These are phyloP conservation scores for Passalora sequoiae DNA, from an alignment of 2,329 filamentous ascomycete species.

Conservation along the genomic window DNA sequence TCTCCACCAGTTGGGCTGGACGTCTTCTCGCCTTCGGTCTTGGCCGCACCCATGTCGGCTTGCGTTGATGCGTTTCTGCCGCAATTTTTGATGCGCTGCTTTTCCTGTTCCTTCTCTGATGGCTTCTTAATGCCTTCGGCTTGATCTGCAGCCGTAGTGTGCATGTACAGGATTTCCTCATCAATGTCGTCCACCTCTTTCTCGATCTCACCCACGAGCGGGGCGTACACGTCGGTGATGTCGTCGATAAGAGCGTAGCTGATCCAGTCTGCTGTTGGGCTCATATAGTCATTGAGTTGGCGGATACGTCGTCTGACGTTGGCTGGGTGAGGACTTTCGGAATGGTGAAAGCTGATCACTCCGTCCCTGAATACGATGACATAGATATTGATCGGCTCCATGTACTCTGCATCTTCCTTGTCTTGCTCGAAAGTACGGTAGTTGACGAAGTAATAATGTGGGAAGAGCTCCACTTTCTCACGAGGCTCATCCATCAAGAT, in stretches of 20 bases:
- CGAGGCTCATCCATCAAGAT: constrained; percentile 96
- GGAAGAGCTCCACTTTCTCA: constrained; percentile 96
- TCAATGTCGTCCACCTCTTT: constrained; percentile 97
- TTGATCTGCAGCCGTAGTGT: constrained; percentile 50
- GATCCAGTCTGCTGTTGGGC: constrained; percentile 94
- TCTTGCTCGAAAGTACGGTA: constrained; percentile 98
- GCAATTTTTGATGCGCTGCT: constrained; percentile 9
- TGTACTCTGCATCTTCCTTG: constrained; percentile 76
- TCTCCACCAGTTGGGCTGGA: constrained; percentile 54
- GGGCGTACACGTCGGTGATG: constrained; percentile 93
- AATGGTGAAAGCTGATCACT: constrained; percentile 94
- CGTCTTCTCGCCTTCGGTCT: constrained; percentile 36
- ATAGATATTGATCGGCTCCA: constrained; percentile 96
- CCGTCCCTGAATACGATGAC: constrained; percentile 95
- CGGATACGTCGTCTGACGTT: constrained; percentile 92
- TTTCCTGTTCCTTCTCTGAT: constrained; percentile 28
- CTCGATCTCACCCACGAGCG: constrained; percentile 87
- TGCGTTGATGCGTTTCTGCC: constrained; percentile 28
- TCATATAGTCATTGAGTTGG: constrained; percentile 88
- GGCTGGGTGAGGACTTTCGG: constrained; percentile 89
- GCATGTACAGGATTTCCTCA: constrained; percentile 78
- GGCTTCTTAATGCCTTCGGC: constrained; percentile 22
- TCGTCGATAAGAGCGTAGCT: constrained; percentile 97
- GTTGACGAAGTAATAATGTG: constrained; percentile 97
- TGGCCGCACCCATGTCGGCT: constrained; percentile 26